Evolutionary conservation across 371 early-diverging fungal species (phyloP).

Genomic region (Basidiobolus meristosporus): DNA sequence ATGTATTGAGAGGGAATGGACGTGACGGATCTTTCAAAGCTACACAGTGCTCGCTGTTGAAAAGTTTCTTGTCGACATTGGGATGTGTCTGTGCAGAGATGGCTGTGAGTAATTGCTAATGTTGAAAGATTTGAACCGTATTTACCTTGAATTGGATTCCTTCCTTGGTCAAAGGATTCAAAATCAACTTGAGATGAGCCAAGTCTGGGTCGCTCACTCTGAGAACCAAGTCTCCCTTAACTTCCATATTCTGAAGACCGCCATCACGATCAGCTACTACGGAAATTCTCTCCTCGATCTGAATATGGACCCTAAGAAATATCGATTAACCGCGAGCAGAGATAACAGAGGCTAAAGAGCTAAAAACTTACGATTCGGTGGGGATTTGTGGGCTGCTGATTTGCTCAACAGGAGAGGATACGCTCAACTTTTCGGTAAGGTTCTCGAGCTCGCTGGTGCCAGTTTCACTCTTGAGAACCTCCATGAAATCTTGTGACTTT

Average conservation of each 20-base stretch:
- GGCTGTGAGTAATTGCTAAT: not conserved
- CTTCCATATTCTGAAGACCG: slow-evolving; percentile 75
- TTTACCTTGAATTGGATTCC: slow-evolving; percentile 59
- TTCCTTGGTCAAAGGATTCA: slow-evolving; percentile 27
- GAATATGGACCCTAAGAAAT: slow-evolving; percentile 51
- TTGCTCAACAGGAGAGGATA: no score
- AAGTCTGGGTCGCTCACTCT: slow-evolving; percentile 41
- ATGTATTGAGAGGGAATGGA: slow-evolving; percentile 74
- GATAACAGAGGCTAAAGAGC: not conserved
- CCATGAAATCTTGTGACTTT: not conserved
- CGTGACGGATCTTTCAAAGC: slow-evolving; percentile 59
- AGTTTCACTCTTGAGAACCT: no score
- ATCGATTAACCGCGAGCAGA: not conserved
- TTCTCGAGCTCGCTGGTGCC: no score
- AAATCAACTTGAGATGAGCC: slow-evolving; percentile 29
- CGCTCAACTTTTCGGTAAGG: no score
- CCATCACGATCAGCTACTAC: slow-evolving; percentile 78
- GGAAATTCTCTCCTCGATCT: slow-evolving; percentile 71
- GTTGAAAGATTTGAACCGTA: not conserved
- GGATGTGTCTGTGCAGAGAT: slow-evolving; percentile 63
- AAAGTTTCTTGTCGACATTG: slow-evolving; percentile 85
- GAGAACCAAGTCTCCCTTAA: slow-evolving; percentile 76
- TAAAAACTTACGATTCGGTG: not conserved
- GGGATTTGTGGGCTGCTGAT: not conserved
- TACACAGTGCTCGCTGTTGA: slow-evolving; percentile 44